Percentiles rank a stretch among this genome's conserved stretches.
Conservation (phyloP, 1,139 yeast genomes). For the Lodderomyces margitis region DNA sequence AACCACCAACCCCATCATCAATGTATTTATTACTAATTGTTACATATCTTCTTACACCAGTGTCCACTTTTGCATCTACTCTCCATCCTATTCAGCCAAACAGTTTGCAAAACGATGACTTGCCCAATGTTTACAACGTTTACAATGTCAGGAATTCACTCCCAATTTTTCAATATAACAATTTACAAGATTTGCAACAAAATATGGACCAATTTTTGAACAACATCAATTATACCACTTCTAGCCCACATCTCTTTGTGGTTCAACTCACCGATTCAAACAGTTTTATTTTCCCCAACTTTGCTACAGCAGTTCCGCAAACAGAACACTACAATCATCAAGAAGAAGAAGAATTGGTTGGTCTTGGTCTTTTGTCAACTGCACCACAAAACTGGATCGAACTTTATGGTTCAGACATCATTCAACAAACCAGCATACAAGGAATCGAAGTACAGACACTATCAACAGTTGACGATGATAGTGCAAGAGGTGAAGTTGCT, state of each 20-base stretch:
- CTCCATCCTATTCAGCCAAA: no score
- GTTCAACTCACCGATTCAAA: not conserved
- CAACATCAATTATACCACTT: not conserved
- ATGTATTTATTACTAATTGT: no score
- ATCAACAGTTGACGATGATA: constrained; percentile 8
- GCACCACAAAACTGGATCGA: constrained; percentile 14
- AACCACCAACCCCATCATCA: no score
- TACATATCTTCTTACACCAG: no score
- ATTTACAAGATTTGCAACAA: not conserved
- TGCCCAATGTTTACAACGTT: no score
- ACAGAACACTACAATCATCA: no score
- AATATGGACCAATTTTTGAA: not conserved
- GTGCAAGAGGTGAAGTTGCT: constrained; percentile 12
- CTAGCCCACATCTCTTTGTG: not conserved
- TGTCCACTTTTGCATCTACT: no score
- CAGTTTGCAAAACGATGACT: no score
- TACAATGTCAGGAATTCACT: not conserved
- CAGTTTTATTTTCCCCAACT: not conserved
- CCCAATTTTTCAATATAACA: not conserved
- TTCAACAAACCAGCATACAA: constrained; percentile 3
- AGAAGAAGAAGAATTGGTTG: no score
- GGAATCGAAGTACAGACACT: constrained; percentile 12
- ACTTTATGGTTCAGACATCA: constrained; percentile 6
- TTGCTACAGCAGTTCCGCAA: not conserved
- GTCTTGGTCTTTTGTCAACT: not conserved